phyloP scores from a whole-genome alignment of 208 protist genomes.

The Crithidia thermophila region DNA sequence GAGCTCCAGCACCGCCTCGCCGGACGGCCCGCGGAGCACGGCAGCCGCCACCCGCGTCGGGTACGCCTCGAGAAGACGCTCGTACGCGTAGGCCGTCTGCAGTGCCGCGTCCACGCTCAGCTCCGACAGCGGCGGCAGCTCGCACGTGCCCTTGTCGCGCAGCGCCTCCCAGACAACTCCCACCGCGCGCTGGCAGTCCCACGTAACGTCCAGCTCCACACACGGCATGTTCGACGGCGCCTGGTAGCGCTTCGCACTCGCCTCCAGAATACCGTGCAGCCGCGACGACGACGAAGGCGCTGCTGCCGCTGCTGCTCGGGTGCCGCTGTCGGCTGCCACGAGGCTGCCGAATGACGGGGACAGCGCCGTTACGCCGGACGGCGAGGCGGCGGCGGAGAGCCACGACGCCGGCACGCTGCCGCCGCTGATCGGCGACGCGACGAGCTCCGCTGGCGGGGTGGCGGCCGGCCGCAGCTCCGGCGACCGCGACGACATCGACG shows the following conservation, averaged over 20 bases:
- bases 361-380: neutral
- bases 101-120: conserved; percentile 44
- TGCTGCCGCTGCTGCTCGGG: neutral
- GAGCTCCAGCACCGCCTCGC: conserved; percentile 15
- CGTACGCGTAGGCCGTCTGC: conserved; percentile 41
- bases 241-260: conserved; percentile 42
- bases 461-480: conserved; percentile 12
- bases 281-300: conserved; percentile 20
- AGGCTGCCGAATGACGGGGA: neutral
- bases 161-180: conserved; percentile 52
- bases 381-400: neutral
- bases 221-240: conserved; percentile 28
- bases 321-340: neutral
- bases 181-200: conserved; percentile 25
- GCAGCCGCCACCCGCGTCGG: conserved; percentile 36
- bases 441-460: neutral
- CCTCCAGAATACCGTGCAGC: conserved; percentile 51
- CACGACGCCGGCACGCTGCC: conserved; percentile 5
- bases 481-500: conserved; percentile 13
- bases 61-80: conserved; percentile 44
- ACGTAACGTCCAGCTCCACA: conserved; percentile 58
- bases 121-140: conserved; percentile 43
- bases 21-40: conserved; percentile 36
- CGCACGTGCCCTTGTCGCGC: conserved; percentile 27
- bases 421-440: neutral